phyloP scores from a whole-genome alignment of 352 stramenopile species.

The Globisporangium rhizosaccharum region DNA sequence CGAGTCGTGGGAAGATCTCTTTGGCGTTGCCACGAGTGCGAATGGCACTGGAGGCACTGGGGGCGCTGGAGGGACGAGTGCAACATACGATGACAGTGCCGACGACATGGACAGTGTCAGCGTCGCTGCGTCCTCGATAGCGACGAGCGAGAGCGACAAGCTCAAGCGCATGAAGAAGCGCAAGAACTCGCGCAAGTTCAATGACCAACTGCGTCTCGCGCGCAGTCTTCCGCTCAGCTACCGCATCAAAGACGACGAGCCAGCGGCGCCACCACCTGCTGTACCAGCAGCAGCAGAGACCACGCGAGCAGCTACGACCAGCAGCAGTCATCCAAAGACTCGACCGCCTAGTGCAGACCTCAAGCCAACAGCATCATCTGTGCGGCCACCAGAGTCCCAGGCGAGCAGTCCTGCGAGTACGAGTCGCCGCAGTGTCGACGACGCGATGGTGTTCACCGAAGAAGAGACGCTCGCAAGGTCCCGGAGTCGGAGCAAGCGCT shows the following conservation, averaged over 20 bases:
- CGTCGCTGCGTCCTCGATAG: background rate
- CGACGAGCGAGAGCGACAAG: slow-evolving; percentile 21
- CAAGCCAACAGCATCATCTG: background rate
- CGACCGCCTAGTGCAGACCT: background rate
- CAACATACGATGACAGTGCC: slow-evolving; percentile 10
- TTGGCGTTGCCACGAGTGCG: slow-evolving; percentile 34
- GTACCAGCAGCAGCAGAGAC: slow-evolving; percentile 1
- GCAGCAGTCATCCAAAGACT: too few species aligned
- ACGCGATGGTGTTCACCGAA: slow-evolving; percentile 1
- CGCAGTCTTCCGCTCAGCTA: slow-evolving; percentile 45
- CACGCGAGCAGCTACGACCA: background rate
- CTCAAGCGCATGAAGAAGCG: slow-evolving; percentile 44
- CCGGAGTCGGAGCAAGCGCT: slow-evolving; percentile 23
- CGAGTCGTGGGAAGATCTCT: slow-evolving; percentile 71
- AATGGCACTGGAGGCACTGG: slow-evolving; percentile 14
- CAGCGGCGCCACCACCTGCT: background rate
- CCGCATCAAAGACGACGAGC: slow-evolving; percentile 42
- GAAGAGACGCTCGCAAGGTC: slow-evolving; percentile 10
- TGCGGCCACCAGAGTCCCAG: background rate
- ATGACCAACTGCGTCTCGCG: slow-evolving; percentile 56
- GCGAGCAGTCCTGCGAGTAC: background rate
- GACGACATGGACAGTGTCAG: background rate
- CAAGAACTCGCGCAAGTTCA: slow-evolving; percentile 69
- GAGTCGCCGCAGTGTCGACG: slow-evolving; percentile 10
- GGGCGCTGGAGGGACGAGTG: slow-evolving; percentile 11